phyloP scores from a whole-genome alignment of 768 basidiomycete species.

The Russula abietina region DNA sequence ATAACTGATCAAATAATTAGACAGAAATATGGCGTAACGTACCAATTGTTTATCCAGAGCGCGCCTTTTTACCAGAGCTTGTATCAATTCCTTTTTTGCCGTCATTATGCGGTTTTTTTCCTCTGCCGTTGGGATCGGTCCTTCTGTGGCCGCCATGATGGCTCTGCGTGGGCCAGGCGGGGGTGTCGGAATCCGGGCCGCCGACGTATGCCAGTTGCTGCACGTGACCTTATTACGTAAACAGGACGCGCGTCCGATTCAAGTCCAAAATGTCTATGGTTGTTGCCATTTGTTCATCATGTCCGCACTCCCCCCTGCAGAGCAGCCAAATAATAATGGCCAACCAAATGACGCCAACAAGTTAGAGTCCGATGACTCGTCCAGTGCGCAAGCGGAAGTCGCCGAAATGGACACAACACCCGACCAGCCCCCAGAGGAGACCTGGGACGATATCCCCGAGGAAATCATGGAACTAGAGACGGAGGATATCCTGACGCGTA shows the following conservation, averaged over 20 bases:
- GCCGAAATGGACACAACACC: conserved; percentile 67
- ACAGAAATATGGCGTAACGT: conserved; percentile 27
- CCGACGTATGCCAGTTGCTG: not conserved
- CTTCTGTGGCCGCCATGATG: conserved; percentile 34
- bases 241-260: conserved; percentile 20
- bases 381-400: conserved; percentile 30
- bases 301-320: conserved; percentile 18
- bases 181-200: conserved; percentile 16
- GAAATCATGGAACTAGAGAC: conserved; percentile 72
- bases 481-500: conserved; percentile 86
- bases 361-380: conserved; percentile 36
- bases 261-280: not conserved
- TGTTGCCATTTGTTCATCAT: conserved; percentile 6
- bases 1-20: not conserved
- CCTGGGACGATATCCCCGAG: conserved; percentile 87
- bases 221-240: conserved; percentile 11
- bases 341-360: conserved; percentile 37
- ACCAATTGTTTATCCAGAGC: conserved; percentile 74
- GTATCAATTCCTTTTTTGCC: conserved; percentile 67
- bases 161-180: not conserved
- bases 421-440: conserved; percentile 67
- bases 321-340: conserved; percentile 13
- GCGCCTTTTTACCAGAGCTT: conserved; percentile 70
- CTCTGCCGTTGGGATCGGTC: conserved; percentile 45
- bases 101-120: conserved; percentile 67